Percentiles rank a stretch among this genome's conserved stretches.
Conservation (phyloP, 2,329 filamentous ascomycete species). For the Raffaelea deltoideospora region DNA sequence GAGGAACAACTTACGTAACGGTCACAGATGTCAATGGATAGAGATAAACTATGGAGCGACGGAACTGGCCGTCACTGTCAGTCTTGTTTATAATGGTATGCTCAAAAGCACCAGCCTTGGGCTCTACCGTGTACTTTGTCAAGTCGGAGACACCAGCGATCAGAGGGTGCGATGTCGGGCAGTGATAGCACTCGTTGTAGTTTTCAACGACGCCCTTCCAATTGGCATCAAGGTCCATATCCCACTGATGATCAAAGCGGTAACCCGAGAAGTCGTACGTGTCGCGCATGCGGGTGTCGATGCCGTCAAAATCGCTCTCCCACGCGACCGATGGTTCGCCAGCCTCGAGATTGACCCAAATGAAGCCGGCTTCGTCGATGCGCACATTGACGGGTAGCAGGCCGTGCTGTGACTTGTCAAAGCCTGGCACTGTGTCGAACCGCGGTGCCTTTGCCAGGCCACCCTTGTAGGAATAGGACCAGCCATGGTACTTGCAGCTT, state of each 20-base stretch:
- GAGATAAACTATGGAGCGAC: conserved; percentile 20
- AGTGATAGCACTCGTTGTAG: conserved; percentile 35
- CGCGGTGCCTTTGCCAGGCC: conserved; percentile 26
- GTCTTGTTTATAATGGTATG: conserved; percentile 8
- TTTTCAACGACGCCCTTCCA: conserved; percentile 29
- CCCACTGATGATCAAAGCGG: conserved; percentile 11
- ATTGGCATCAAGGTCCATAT: conserved; percentile 20
- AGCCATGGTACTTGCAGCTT: conserved; percentile 29
- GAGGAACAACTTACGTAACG: conserved; percentile 19
- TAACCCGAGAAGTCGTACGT: conserved; percentile 14
- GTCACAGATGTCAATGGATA: conserved; percentile 24
- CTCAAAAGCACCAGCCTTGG: conserved; percentile 10
- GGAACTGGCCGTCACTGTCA: conserved; percentile 4
- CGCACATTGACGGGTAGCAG: conserved; percentile 30
- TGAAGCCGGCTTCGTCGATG: conserved; percentile 15
- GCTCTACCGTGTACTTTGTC: conserved; percentile 24
- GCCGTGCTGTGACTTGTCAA: conserved; percentile 24
- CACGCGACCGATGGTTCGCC: conserved; percentile 2
- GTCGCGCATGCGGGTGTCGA: neutral
- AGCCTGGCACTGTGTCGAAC: conserved; percentile 21
- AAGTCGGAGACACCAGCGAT: conserved; percentile 27
- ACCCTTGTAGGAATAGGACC: conserved; percentile 27
- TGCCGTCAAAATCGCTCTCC: neutral
- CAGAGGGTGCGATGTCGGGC: conserved; percentile 30
- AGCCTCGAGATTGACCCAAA: conserved; percentile 20